Conservation (phyloP, 2,329 filamentous ascomycete species). For the Fusarium sp. region DNA sequence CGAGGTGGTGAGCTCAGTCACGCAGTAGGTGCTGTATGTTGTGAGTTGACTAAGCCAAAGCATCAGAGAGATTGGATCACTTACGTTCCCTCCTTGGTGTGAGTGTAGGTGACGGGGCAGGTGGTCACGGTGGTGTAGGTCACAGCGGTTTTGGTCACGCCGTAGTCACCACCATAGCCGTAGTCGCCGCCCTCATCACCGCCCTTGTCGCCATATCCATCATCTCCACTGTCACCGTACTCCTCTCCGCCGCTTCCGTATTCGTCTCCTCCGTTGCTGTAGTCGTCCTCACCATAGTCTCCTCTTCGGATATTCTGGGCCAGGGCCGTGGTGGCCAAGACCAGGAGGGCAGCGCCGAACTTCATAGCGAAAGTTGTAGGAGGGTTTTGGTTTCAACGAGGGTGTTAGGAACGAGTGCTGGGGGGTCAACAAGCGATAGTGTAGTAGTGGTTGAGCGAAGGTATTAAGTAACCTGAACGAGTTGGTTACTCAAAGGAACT, state of each 20-base stretch:
- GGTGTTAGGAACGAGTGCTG: slow-evolving; percentile 33
- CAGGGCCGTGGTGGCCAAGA: slow-evolving; percentile 42
- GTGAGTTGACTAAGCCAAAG: slow-evolving; percentile 22
- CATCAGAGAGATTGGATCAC: slow-evolving; percentile 27
- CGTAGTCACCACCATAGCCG: slow-evolving; percentile 8
- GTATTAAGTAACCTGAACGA: slow-evolving; percentile 48
- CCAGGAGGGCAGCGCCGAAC: slow-evolving; percentile 38
- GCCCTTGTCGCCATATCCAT: slow-evolving; percentile 19
- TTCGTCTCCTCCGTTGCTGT: slow-evolving; percentile 16
- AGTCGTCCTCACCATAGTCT: slow-evolving; percentile 3
- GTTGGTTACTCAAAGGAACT: slow-evolving; percentile 40
- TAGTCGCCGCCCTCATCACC: background rate
- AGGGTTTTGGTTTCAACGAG: slow-evolving; percentile 27
- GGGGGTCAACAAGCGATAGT: slow-evolving; percentile 34
- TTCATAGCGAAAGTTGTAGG: slow-evolving; percentile 39
- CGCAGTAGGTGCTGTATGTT: slow-evolving; percentile 52
- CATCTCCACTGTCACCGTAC: slow-evolving; percentile 7
- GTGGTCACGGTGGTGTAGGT: slow-evolving; percentile 58
- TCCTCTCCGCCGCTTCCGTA: slow-evolving; percentile 4
- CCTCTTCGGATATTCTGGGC: slow-evolving; percentile 38
- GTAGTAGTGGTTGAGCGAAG: slow-evolving; percentile 35
- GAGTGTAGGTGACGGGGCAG: slow-evolving; percentile 59
- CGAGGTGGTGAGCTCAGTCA: slow-evolving; percentile 57
- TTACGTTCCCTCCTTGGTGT: slow-evolving; percentile 55
- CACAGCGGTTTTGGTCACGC: slow-evolving; percentile 36